Base-by-base conservation (phyloP, 2,329 filamentous ascomycete species). In the Aspergillus tubingensis region DNA sequence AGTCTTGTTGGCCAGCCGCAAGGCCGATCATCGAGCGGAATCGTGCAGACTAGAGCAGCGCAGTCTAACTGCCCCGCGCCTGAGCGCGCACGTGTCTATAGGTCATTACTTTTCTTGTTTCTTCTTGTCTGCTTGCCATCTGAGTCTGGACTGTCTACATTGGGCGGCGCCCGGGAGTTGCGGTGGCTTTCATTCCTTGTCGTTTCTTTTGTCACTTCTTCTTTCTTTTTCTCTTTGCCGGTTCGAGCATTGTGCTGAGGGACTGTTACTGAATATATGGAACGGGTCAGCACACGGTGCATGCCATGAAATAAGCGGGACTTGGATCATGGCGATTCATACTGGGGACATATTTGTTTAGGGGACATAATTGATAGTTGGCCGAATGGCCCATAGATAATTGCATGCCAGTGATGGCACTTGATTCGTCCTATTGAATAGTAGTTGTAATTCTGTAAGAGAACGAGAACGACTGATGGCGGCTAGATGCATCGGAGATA, bases 321-420 rank as follows among this genome's bases (percentile, higher is more conserved):
- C 65, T 66, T 66, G 48, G 52, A 36, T 61, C 62, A 66, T 60
- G 56, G 51, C 56, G 44, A 41, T 63, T 64, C 54, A 62, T 58
- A 57, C 53, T 62, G 54, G 60, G 32, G 54, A 63, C 53, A 55
- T 63, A 63, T 59, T 56, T 63, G 59, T 50, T 41, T 62, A 50
- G 54, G 50, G 53, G 36, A 66, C 60, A 67, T 67, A 63, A 63
- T 67, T 41, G 57, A 67, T 64, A 58, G 56, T 64, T 62, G 49
- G 49, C 61, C 58, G 11, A 41, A 47, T 36, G 38, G 58, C 53
- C 59, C 27, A 61, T 59, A 61, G 43, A 66, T 61, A 61, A 63
- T 61, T 58, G 57, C 57, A 56, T 59, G 19, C 57, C 47, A 36
- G 25, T 50, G n/a, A 17, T 50, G 47, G 47, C 47, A 50, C 47